Conservation (phyloP, 2,329 filamentous ascomycete genomes). For the Aspergillus latus region DNA sequence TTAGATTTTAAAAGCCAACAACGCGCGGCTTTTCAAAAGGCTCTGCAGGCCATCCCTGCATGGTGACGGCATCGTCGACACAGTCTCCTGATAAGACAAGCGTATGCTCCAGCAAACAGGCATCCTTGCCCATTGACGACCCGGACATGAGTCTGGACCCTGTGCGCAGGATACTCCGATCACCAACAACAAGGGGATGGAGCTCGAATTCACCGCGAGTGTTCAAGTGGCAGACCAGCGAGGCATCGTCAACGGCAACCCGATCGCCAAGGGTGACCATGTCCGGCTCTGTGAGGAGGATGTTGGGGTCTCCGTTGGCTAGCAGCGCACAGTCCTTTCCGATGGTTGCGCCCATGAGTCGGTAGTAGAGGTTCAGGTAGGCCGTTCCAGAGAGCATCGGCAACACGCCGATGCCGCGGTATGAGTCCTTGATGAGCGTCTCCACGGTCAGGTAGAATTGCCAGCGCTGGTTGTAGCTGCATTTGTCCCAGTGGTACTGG, state of each 20-base stretch:
- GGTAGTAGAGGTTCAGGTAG: constrained; percentile 56
- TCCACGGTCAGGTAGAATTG: constrained; percentile 56
- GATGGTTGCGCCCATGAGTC: constrained; percentile 54
- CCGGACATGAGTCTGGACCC: constrained; percentile 56
- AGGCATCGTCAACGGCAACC: constrained; percentile 53
- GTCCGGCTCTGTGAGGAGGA: constrained; percentile 60
- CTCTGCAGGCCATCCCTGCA: constrained; percentile 58
- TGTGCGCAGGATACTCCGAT: constrained; percentile 54
- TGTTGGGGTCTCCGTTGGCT: constrained; percentile 52
- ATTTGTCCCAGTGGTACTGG: constrained; percentile 60
- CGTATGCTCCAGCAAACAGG: constrained; percentile 58
- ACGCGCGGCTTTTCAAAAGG: neutral
- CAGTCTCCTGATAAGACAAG: constrained; percentile 58
- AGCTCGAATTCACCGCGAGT: constrained; percentile 58
- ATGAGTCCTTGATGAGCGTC: constrained; percentile 52
- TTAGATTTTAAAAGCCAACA: no score
- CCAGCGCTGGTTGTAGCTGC: constrained; percentile 60
- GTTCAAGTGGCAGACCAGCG: constrained; percentile 58
- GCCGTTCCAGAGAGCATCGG: constrained; percentile 56
- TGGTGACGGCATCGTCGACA: constrained; percentile 51
- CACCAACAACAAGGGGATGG: constrained; percentile 52
- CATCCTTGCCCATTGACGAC: constrained; percentile 54
- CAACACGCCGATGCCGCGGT: constrained; percentile 52
- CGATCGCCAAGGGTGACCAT: constrained; percentile 41
- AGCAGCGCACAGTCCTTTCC: constrained; percentile 58